These are phyloP conservation scores for Lanmaoa pseudosensibilis DNA, from an alignment of 768 basidiomycete species.

Conservation along the genomic window DNA sequence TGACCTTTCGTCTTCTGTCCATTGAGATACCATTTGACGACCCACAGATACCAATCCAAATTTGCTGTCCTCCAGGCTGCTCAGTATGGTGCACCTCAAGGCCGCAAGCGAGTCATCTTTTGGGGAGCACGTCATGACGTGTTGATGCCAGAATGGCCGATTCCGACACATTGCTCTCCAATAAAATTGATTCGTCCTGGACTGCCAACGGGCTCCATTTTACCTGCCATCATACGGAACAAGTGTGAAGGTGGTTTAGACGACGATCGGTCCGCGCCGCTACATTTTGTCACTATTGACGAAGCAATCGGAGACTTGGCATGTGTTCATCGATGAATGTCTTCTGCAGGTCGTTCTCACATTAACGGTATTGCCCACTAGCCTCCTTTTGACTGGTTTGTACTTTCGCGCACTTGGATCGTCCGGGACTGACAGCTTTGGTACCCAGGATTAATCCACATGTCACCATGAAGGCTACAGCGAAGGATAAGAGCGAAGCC, in stretches of 20 bases:
- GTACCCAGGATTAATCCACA: slow-evolving; percentile 59
- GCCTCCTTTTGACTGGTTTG: slow-evolving; percentile 72
- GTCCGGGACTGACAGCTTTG: slow-evolving; percentile 1
- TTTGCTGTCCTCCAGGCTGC: slow-evolving; percentile 67
- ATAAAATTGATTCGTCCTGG: slow-evolving; percentile 32
- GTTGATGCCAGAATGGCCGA: slow-evolving; percentile 59
- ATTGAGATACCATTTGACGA: background rate
- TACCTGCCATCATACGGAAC: slow-evolving; percentile 47
- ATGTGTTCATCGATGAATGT: slow-evolving; percentile 29
- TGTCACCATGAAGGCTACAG: slow-evolving; percentile 34
- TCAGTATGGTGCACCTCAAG: slow-evolving; percentile 73
- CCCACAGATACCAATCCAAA: slow-evolving; percentile 57
- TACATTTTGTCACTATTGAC: slow-evolving; percentile 54
- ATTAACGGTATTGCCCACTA: slow-evolving; percentile 25
- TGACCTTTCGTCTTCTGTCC: background rate
- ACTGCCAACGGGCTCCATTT: slow-evolving; percentile 45
- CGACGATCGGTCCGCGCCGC: slow-evolving; percentile 54
- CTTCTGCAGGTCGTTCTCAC: slow-evolving; percentile 7
- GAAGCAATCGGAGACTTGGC: slow-evolving; percentile 74
- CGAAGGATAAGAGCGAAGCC: slow-evolving; percentile 34
- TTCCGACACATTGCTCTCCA: slow-evolving; percentile 58
- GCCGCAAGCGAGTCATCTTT: slow-evolving; percentile 66
- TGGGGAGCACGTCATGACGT: slow-evolving; percentile 61
- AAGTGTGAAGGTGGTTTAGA: slow-evolving; percentile 29
- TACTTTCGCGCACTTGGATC: background rate